Base-by-base conservation (phyloP, 805 yeast genomes). In the Starmerella bombi region DNA sequence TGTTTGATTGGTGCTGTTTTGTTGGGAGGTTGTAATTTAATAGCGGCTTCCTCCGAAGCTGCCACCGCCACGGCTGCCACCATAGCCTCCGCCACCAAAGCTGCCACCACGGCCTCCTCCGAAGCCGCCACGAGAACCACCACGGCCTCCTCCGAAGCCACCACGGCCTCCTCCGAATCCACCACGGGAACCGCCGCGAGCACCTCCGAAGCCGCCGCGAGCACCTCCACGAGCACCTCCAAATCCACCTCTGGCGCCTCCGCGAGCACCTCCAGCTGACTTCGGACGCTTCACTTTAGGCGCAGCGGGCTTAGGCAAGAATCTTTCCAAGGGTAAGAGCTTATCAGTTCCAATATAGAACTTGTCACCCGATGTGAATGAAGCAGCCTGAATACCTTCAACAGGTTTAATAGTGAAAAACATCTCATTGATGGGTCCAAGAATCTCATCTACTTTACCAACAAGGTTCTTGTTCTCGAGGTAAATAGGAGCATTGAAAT, bases 401-500 rank as follows among this genome's bases (percentile, higher is more conserved):
- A 81, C 70, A 43, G 96, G 91, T 66, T 91, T 91, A 54, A 91
- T 77, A 29, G 99, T 91, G 72, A 91, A 91, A 60, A 73, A 88
- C n/a, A 91, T 96, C 65, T 91, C 98, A 60, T 91, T 91, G 60
- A 91, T 66, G 36, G 98, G 97, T 38, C 99, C 99, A 52, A 91
- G 72, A 49, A 91, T 91, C 70, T 91, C 99, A 61, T 91, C 99
- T 44, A 91, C 94, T 63, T 91, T 91, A 56, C 99, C 99, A 36
- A 91, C 77, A 59, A 80, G 91, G 20, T 94, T 80, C 61, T 91
- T 91, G 71, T 91, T 88, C 62, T 91, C 97, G 53, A 91, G 72
- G 62, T 80, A 91, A 55, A 91, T 86, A 60, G 98, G 98, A 21
- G 99, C 99, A 66, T 91, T 91, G 74, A 91, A 91, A 63, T 88